Conservation (phyloP, 495 filamentous ascomycete species). For the Collariella sp. region DNA sequence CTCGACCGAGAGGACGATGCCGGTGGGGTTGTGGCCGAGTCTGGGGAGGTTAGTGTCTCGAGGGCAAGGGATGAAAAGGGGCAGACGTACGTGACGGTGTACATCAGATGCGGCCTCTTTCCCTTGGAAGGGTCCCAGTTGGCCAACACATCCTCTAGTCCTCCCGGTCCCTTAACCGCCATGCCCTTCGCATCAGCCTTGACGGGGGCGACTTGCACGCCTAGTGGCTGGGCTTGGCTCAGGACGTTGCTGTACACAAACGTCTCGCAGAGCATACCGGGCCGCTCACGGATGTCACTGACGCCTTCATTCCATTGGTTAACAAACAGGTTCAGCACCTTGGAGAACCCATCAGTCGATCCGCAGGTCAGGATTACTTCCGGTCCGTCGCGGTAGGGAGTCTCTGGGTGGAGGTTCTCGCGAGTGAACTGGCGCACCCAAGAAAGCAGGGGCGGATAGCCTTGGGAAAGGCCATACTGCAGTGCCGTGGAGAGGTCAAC, state of each 20-base stretch:
- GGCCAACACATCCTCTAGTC: constrained; percentile 65
- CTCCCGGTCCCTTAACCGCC: constrained; percentile 54
- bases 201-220: constrained; percentile 62
- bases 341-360: constrained; percentile 74
- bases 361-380: constrained; percentile 72
- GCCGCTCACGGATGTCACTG: constrained; percentile 56
- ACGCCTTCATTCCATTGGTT: constrained; percentile 63
- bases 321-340: constrained; percentile 61
- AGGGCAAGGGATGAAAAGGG: neutral
- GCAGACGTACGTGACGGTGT: constrained; percentile 71
- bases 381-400: constrained; percentile 68
- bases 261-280: constrained; percentile 66
- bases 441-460: constrained; percentile 63
- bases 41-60: constrained; percentile 30
- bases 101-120: constrained; percentile 73
- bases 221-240: constrained; percentile 55
- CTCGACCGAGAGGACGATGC: constrained; percentile 57
- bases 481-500: constrained; percentile 76
- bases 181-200: constrained; percentile 74
- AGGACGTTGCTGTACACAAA: constrained; percentile 72
- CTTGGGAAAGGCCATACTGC: constrained; percentile 74
- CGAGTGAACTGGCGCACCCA: constrained; percentile 73
- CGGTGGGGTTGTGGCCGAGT: constrained; percentile 88
- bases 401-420: constrained; percentile 66
- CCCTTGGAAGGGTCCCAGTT: constrained; percentile 73